Percentiles rank a stretch among this genome's conserved stretches.
Evolutionary conservation across 2,329 filamentous ascomycete genomes (phyloP).

Genomic region (Aspergillus novofumigatus): DNA sequence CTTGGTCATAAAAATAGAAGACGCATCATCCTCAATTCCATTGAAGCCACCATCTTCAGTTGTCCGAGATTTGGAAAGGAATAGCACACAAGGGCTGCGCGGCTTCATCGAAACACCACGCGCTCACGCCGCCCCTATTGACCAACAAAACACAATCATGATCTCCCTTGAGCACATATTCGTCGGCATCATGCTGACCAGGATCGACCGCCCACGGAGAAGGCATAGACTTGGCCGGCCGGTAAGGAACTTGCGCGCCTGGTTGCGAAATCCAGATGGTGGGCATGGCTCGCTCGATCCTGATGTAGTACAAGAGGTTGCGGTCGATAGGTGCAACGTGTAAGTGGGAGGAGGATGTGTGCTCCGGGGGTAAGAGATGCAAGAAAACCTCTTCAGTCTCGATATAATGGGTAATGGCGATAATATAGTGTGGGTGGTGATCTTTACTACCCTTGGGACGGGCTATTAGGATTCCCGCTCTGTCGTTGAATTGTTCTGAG

Average conservation of each 20-base stretch:
- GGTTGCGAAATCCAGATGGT: constrained; percentile 17
- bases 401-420: constrained; percentile 10
- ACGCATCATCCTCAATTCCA: too few relatives aligned
- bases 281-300: constrained; percentile 13
- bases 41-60: not conserved
- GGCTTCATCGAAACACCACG: constrained; percentile 23
- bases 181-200: constrained; percentile 2
- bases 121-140: constrained; percentile 10
- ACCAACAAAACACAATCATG: constrained; percentile 14
- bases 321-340: constrained; percentile 9
- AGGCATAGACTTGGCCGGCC: constrained; percentile 9
- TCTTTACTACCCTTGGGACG: not conserved
- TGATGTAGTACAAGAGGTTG: constrained; percentile 17
- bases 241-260: constrained; percentile 5
- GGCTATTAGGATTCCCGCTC: constrained; percentile 9
- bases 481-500: constrained; percentile 2
- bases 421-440: not conserved
- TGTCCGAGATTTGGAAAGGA: not conserved
- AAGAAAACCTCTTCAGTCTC: constrained; percentile 7
- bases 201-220: constrained; percentile 9
- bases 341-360: constrained; percentile 2
- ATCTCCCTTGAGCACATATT: constrained; percentile 16
- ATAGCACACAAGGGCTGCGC: not conserved
- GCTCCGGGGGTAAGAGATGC: constrained; percentile 7
- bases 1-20: not conserved